Base-by-base conservation (phyloP, 306 rosid genomes). In the Cucumis melo region DNA sequence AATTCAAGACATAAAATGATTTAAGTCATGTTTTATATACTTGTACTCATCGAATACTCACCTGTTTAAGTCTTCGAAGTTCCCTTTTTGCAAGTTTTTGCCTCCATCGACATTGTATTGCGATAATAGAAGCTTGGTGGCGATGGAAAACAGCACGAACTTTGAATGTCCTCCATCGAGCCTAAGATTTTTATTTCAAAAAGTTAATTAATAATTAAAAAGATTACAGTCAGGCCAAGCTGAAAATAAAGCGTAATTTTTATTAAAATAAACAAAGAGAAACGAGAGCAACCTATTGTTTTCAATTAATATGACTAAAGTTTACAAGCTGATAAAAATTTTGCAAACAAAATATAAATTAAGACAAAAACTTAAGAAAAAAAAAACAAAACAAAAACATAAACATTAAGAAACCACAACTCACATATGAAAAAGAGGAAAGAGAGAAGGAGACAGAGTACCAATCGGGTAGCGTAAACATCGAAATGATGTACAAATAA, bases 81-180 rank as follows among this genome's bases (percentile, higher is more conserved):
- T 88, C 96, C 77, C 92, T 80, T 87, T 88, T 90, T 29, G 99
- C 99, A 80, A 87, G 81, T 80, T 84, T 94, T 80, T 88, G 81
- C 82, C 99, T 88, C 99, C 99, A 94, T 55, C 84, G 91, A 82
- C 96, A 85, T 78, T 94, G 99, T 80, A 94, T 78, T 76, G 96
- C 91, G 57, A 94, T 81, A 73, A 94, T 82, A 50, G 89, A 89
- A 80, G 82, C 81, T 71, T 87, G 96, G 48, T 80, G 81, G 60
- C 59, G 88, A 50, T 55, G 80, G 87, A 90, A 90, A 76, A 83
- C 82, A 42, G 83, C 80, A 64, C 91, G 90, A 86, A 89, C 89
- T 85, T 88, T 92, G 83, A 39, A 83, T 93, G 86, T 92, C 85
- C 89, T 94, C 99, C 99, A 94, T 64, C 71, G 82, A 79, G 92